Conservation (phyloP, 2,329 filamentous ascomycete genomes). For the Juglanconis oblonga region DNA sequence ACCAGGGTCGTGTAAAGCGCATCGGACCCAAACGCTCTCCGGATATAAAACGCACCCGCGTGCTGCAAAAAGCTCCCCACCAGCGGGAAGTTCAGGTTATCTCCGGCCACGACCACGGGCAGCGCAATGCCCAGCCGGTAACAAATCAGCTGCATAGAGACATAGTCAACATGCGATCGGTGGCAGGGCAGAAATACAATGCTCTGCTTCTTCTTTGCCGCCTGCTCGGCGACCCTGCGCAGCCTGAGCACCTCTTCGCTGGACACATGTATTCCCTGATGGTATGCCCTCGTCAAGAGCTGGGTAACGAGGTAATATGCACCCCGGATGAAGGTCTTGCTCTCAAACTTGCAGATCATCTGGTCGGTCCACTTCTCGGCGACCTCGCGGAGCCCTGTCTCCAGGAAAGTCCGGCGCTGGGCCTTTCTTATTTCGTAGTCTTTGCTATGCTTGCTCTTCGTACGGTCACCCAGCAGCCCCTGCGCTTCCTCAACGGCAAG, state of each 20-base stretch:
- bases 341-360: constrained; percentile 99
- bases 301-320: constrained; percentile 90
- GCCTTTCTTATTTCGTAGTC: constrained; percentile 51
- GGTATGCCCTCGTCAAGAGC: constrained; percentile 86
- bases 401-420: constrained; percentile 61
- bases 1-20: constrained; percentile 88
- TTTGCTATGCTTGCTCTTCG: constrained; percentile 38
- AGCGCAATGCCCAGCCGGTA: constrained; percentile 87
- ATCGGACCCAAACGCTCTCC: constrained; percentile 88
- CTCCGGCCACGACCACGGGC: constrained; percentile 89
- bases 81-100: constrained; percentile 92
- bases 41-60: constrained; percentile 96
- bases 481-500: constrained; percentile 74
- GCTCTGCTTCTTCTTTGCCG: constrained; percentile 83
- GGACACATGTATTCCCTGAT: constrained; percentile 95
- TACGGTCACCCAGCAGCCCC: constrained; percentile 56
- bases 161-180: constrained; percentile 93
- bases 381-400: constrained; percentile 72
- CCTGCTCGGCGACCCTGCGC: constrained; percentile 76
- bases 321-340: constrained; percentile 83
- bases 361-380: constrained; percentile 83
- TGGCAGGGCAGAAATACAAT: constrained; percentile 96
- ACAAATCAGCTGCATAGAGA: constrained; percentile 91
- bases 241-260: constrained; percentile 88
- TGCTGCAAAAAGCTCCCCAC: constrained; percentile 90